Percentiles rank a stretch among this genome's conserved stretches.
These are phyloP conservation scores for Triangularia verruculosa DNA, from an alignment of 2,329 filamentous ascomycete species.

Conservation along the genomic window DNA sequence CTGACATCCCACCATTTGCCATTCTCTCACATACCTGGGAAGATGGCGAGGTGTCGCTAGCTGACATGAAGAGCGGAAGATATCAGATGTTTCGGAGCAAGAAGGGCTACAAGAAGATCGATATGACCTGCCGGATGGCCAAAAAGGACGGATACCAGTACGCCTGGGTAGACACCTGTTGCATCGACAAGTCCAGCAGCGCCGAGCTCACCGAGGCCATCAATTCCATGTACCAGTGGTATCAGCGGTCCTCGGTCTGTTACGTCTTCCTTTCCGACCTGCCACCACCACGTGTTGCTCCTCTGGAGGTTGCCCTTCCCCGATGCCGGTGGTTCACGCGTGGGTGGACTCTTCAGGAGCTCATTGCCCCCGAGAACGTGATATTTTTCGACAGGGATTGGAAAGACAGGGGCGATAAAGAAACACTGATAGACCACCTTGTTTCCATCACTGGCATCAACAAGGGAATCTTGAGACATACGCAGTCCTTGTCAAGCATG, in stretches of 20 bases:
- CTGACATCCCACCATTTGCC: neutral
- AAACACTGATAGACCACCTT: neutral
- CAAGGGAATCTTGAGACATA: neutral
- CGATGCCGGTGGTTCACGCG: slow-evolving; percentile 2
- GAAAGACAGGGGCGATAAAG: neutral
- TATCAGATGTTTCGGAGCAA: neutral
- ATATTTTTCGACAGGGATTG: neutral
- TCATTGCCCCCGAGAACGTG: neutral
- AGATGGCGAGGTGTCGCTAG: neutral
- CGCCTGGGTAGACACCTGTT: slow-evolving; percentile 6
- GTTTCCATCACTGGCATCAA: neutral
- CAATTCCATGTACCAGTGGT: slow-evolving; percentile 8
- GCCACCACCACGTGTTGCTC: neutral
- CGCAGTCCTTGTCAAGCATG: neutral
- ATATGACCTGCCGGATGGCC: neutral
- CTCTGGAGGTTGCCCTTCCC: neutral
- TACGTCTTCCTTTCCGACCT: slow-evolving; percentile 2
- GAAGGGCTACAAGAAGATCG: slow-evolving; percentile 3
- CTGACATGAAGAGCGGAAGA: neutral
- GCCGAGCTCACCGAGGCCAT: slow-evolving; percentile 6
- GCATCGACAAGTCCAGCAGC: slow-evolving; percentile 9
- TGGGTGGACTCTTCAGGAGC: slow-evolving; percentile 4
- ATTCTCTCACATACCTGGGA: slow-evolving; percentile 9
- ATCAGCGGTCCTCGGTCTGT: neutral
- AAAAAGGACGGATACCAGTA: neutral